Evolutionary conservation across 345 rosid genomes (phyloP).

Genomic region (Microcos paniculata): DNA sequence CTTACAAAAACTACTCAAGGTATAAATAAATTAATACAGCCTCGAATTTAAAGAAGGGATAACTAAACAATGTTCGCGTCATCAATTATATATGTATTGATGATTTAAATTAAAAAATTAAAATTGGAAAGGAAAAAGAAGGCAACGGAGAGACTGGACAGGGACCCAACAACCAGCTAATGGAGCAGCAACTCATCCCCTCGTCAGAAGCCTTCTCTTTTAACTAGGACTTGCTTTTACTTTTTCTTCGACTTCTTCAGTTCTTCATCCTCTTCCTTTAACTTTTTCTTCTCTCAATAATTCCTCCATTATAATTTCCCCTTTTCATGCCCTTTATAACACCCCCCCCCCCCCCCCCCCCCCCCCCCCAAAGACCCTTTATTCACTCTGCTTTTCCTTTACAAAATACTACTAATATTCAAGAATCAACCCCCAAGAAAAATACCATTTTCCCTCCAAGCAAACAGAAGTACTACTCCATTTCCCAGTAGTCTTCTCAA

Average conservation of each 20-base stretch:
- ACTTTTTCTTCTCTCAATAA: conserved; percentile 47
- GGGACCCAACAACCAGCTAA: conserved; percentile 24
- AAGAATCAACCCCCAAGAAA: conserved; percentile 5
- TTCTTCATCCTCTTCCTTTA: conserved; percentile 1
- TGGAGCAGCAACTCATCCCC: conserved; percentile 13
- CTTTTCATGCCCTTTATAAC: conserved; percentile 28
- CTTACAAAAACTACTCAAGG: too few species aligned
- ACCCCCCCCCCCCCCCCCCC: too few species aligned
- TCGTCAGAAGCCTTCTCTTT: conserved; percentile 17
- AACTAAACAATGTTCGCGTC: too few species aligned
- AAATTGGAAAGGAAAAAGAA: background rate
- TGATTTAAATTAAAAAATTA: too few species aligned
- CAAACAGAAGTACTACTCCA: background rate
- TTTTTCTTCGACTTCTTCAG: conserved; percentile 7
- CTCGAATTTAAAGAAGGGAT: too few species aligned
- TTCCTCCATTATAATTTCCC: conserved; percentile 26
- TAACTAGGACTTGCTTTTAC: conserved; percentile 17
- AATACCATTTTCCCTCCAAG: conserved; percentile 12
- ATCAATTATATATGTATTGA: too few species aligned
- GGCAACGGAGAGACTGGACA: background rate
- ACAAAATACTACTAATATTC: background rate
- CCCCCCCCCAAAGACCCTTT: conserved; percentile 35
- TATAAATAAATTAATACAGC: too few species aligned
- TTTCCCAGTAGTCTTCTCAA: background rate
- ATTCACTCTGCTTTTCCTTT: conserved; percentile 21